Conservation (phyloP, 108 stramenopile species). For the Pseudonitzschia pungens region DNA sequence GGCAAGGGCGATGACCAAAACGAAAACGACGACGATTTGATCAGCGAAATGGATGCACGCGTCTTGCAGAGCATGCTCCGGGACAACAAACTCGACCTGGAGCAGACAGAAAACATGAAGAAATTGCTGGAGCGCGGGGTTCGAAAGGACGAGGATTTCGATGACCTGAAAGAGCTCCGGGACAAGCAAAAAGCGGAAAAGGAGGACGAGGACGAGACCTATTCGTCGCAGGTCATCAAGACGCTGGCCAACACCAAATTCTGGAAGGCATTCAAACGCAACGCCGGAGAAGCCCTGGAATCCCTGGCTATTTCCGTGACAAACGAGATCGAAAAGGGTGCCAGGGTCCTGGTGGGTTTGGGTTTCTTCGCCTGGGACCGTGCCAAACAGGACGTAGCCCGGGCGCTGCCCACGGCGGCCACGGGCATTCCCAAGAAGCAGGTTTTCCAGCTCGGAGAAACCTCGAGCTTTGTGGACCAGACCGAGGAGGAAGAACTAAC, state of each 20-base stretch:
- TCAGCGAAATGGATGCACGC: conserved; percentile 70
- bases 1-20: background rate
- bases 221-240: conserved; percentile 33
- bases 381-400: conserved; percentile 60
- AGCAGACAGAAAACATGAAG: conserved; percentile 61
- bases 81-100: conserved; percentile 64
- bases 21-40: conserved; percentile 26
- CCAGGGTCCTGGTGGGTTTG: conserved; percentile 54
- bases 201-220: conserved; percentile 23
- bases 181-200: conserved; percentile 14
- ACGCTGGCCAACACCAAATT: conserved; percentile 66
- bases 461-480: conserved; percentile 6
- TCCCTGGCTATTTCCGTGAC: conserved; percentile 63
- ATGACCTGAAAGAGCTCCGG: background rate
- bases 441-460: conserved; percentile 3
- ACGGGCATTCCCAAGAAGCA: conserved; percentile 31
- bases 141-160: conserved; percentile 8
- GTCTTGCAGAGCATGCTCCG: conserved; percentile 71
- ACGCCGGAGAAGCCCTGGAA: conserved; percentile 62
- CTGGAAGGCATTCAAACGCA: conserved; percentile 67
- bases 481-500: background rate
- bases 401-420: conserved; percentile 69
- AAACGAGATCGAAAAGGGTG: conserved; percentile 74
- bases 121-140: conserved; percentile 63
- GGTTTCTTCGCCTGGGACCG: conserved; percentile 79